phyloP scores from a whole-genome alignment of 441 rosid species.

The Manihot esculenta region DNA sequence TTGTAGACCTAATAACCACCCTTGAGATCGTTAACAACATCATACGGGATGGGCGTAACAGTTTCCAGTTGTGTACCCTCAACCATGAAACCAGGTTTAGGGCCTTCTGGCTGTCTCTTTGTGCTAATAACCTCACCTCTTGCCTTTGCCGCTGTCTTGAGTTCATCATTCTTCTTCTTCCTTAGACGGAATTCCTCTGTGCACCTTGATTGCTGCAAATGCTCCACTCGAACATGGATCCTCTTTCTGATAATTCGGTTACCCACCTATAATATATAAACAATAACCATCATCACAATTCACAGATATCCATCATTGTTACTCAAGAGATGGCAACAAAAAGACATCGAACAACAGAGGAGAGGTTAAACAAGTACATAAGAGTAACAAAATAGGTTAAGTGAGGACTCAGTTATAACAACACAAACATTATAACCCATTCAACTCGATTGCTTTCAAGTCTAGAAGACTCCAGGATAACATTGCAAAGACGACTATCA shows the following conservation, averaged over 20 bases:
- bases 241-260: slow-evolving; percentile 83
- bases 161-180: slow-evolving; percentile 68
- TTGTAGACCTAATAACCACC: slow-evolving; percentile 75
- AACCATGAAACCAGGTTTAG: slow-evolving; percentile 95
- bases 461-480: no score
- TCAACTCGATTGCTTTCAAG: no score
- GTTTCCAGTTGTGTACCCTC: slow-evolving; percentile 88
- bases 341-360: no score
- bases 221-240: slow-evolving; percentile 87
- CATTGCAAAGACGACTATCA: no score
- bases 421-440: no score
- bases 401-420: no score
- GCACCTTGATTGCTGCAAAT: slow-evolving; percentile 82
- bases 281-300: no score
- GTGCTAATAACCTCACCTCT: slow-evolving; percentile 81
- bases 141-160: slow-evolving; percentile 86
- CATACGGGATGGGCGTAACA: slow-evolving; percentile 89
- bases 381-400: no score
- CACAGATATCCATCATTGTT: background rate
- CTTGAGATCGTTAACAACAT: slow-evolving; percentile 92
- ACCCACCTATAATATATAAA: slow-evolving; percentile 49
- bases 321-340: background rate
- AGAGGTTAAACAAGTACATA: no score
- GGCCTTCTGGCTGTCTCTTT: slow-evolving; percentile 86
- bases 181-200: slow-evolving; percentile 70